These are phyloP conservation scores for Naganishia friedmannii DNA, from an alignment of 768 basidiomycete species.

Conservation along the genomic window DNA sequence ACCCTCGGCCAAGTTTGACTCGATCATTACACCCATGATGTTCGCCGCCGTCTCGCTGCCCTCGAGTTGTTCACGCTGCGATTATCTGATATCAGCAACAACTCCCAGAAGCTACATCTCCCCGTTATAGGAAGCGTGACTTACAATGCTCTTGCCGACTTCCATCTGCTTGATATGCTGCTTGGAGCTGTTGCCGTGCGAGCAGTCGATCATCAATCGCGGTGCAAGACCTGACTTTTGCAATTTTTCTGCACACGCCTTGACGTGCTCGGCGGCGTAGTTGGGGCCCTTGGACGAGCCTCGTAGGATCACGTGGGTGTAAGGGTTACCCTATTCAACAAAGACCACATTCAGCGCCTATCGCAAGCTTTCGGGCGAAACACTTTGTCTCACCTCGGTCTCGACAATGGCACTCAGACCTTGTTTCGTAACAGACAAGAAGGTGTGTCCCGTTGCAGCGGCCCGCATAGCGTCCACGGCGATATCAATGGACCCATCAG, in stretches of 20 bases:
- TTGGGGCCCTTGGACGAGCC: constrained; percentile 91
- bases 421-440: constrained; percentile 68
- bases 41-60: constrained; percentile 20
- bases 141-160: constrained; percentile 8
- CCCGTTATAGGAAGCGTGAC: background rate
- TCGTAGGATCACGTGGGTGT: constrained; percentile 93
- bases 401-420: constrained; percentile 89
- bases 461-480: constrained; percentile 97
- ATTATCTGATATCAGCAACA: constrained; percentile 38
- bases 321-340: constrained; percentile 61
- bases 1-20: constrained; percentile 68
- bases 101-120: constrained; percentile 27
- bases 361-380: background rate
- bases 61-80: constrained; percentile 10
- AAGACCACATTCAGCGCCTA: background rate
- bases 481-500: constrained; percentile 80
- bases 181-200: constrained; percentile 77
- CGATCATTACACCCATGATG: constrained; percentile 94
- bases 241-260: constrained; percentile 70
- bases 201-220: constrained; percentile 91
- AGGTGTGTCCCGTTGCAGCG: constrained; percentile 85
- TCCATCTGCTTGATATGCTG: constrained; percentile 24
- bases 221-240: constrained; percentile 71
- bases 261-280: constrained; percentile 74
- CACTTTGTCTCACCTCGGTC: constrained; percentile 55